Percentiles rank a stretch among this genome's conserved stretches.
Evolutionary conservation across 225 moss, liverwort and hornwort genomes (phyloP).

Genomic region (Bryum argenteum): DNA sequence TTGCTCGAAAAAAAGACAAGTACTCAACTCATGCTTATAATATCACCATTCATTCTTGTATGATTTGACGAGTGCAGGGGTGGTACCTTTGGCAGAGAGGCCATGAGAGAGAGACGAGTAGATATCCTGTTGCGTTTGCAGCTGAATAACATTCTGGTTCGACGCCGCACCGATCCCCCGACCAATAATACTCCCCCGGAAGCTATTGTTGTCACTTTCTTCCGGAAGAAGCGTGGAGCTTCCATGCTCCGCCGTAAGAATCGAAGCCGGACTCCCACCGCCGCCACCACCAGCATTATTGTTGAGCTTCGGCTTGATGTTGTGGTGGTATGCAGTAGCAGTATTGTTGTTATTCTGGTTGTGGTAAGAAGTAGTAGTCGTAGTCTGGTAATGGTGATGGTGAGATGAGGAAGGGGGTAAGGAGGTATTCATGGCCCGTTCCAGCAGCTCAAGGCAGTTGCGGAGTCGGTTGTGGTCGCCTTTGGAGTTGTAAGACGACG

Average conservation of each 20-base stretch:
- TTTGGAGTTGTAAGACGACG: slow-evolving; percentile 42
- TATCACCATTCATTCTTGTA: too few relatives aligned
- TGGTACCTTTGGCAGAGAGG: slow-evolving; percentile 47
- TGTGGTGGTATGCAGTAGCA: too few relatives aligned
- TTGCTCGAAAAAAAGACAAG: too few relatives aligned
- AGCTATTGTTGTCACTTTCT: slow-evolving; percentile 45
- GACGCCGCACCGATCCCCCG: neutral
- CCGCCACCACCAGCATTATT: neutral
- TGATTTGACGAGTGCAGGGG: neutral
- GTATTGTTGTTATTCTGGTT: too few relatives aligned
- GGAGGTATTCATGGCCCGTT: slow-evolving; percentile 29
- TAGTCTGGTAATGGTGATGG: too few relatives aligned
- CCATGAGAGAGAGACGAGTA: slow-evolving; percentile 42
- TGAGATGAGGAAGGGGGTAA: too few relatives aligned
- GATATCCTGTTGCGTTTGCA: slow-evolving; percentile 33
- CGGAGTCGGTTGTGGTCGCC: slow-evolving; percentile 46
- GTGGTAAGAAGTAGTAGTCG: too few relatives aligned
- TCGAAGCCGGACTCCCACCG: slow-evolving; percentile 45
- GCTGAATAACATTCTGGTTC: slow-evolving; percentile 11
- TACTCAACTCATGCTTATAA: too few relatives aligned
- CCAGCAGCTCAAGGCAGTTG: slow-evolving; percentile 55
- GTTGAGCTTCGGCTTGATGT: too few relatives aligned
- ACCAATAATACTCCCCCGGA: neutral
- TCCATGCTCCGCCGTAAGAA: slow-evolving; percentile 46
- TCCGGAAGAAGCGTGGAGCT: slow-evolving; percentile 48